Evolutionary conservation across 257 asterid genomes (phyloP).

Genomic region (Nicotiana undulata): DNA sequence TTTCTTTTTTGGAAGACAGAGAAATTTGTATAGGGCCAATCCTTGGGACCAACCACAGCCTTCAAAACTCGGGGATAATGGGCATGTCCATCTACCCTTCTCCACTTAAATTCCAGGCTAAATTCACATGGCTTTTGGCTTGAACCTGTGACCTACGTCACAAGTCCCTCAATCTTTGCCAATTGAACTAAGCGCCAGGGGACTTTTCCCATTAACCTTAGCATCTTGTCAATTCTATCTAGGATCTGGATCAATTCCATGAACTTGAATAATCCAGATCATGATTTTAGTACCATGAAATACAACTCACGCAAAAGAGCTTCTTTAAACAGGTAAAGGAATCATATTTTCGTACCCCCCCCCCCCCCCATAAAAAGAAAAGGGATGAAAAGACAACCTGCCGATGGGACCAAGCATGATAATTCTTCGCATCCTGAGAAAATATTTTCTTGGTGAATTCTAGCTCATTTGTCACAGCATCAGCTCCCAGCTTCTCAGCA

Average conservation of each 20-base stretch:
- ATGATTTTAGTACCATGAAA: background rate
- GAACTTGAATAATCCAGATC: background rate
- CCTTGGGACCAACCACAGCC: too few relatives aligned
- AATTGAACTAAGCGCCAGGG: too few relatives aligned
- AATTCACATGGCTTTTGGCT: too few relatives aligned
- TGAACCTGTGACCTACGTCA: too few relatives aligned
- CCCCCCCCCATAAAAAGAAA: background rate
- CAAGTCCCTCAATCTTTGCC: too few relatives aligned
- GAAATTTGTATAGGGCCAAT: too few relatives aligned
- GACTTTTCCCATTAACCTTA: background rate
- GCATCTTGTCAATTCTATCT: background rate
- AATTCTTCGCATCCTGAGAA: conserved; percentile 73
- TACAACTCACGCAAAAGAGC: background rate
- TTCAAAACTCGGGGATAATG: too few relatives aligned
- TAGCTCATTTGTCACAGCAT: conserved; percentile 48
- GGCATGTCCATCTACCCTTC: too few relatives aligned
- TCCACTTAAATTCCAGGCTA: too few relatives aligned
- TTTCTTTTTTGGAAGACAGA: too few relatives aligned
- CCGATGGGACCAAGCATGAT: conserved; percentile 99
- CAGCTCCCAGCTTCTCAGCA: conserved; percentile 73
- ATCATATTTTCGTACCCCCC: background rate
- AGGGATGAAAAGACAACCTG: conserved; percentile 40
- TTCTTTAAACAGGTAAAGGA: background rate
- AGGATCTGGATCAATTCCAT: background rate
- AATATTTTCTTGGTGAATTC: conserved; percentile 65